Base-by-base conservation (phyloP, 2,329 filamentous ascomycete species). In the Fusarium brachygibbosum region DNA sequence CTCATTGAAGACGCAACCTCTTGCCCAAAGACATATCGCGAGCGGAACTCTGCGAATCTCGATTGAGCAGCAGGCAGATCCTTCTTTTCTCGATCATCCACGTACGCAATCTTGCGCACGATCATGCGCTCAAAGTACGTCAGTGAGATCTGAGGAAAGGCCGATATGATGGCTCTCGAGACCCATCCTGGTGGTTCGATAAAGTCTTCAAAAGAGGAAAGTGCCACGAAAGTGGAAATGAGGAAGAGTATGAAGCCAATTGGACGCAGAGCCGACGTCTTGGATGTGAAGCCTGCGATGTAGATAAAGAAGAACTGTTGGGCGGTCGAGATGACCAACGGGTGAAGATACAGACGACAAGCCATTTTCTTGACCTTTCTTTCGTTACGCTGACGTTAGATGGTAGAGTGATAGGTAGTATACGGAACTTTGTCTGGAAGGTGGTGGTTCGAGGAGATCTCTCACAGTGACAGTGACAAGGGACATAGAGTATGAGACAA, bases 231-330 rank as follows among this genome's bases (percentile, higher is more conserved):
- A 0, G 69, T 71, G 23, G 68, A 69, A 10, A 69, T 32, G 34
- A 71, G 68, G 21, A 71, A 71, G 6, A 71, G 7, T 0, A 55
- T 21, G 31, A 71, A 71, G 0, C 69, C 65, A 53, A 71, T 52
- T 53, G 68, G 68, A 1, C 69, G 69, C 6, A 71, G 46, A 1
- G 65, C n/a, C 11, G 69, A 70, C 8, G 50, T 56, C 10, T 40
- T 53, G 4, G 68, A 56, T 8, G 67, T 70, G 49, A 70, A 70
- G 38, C 69, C 69, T 4, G 69, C 69, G 28, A 71, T 60, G 17
- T 66, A 71, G n/a, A 71, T 71, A 48, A 71, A 71, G 55, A 71
- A 63, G 55, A 71, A 71, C 31, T 71, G 69, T 38, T 71, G 69
- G 0, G 40, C 58, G 9, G 68, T 69, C 14, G 68, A 71, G 38